Conservation (phyloP, 2,329 filamentous ascomycete species). For the Gnomoniopsis sp. region DNA sequence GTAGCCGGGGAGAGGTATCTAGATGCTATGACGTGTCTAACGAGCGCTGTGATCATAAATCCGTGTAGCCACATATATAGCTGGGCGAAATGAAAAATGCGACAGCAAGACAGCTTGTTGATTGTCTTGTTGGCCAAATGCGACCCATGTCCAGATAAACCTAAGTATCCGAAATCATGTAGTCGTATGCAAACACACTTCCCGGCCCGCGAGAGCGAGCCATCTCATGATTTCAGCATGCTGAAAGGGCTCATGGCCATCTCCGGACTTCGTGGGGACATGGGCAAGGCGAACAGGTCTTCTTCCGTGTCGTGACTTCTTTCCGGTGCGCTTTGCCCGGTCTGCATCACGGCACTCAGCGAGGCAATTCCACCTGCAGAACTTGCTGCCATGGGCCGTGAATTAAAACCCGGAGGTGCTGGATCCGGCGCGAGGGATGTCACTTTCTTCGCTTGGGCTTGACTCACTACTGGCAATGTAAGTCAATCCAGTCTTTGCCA, state of each 20-base stretch:
- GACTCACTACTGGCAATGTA: constrained; percentile 22
- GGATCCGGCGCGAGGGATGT: constrained; percentile 29
- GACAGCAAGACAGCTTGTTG: constrained; percentile 4
- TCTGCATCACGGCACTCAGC: constrained; percentile 38
- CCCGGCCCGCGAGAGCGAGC: neutral
- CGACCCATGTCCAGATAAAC: neutral
- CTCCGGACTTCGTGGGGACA: constrained; percentile 83
- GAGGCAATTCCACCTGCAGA: constrained; percentile 30
- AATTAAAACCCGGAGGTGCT: constrained; percentile 56
- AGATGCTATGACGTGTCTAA: constrained; percentile 13
- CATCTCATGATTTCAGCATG: constrained; percentile 31
- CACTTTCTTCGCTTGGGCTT: constrained; percentile 7
- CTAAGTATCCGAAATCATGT: neutral
- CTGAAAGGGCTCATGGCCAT: constrained; percentile 82
- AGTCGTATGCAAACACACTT: neutral
- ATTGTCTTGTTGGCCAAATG: neutral
- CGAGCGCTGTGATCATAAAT: constrained; percentile 5
- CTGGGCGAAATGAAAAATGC: constrained; percentile 1
- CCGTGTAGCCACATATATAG: constrained; percentile 4
- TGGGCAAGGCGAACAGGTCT: constrained; percentile 80
- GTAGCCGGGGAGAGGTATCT: constrained; percentile 17
- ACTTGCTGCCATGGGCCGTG: constrained; percentile 19
- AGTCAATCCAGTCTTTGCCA: constrained; percentile 24
- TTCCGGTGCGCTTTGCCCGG: constrained; percentile 27
- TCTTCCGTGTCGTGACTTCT: constrained; percentile 60